Evolutionary conservation across 2,329 filamentous ascomycete species (phyloP).

Genomic region (Sclerotinia trifoliorum): DNA sequence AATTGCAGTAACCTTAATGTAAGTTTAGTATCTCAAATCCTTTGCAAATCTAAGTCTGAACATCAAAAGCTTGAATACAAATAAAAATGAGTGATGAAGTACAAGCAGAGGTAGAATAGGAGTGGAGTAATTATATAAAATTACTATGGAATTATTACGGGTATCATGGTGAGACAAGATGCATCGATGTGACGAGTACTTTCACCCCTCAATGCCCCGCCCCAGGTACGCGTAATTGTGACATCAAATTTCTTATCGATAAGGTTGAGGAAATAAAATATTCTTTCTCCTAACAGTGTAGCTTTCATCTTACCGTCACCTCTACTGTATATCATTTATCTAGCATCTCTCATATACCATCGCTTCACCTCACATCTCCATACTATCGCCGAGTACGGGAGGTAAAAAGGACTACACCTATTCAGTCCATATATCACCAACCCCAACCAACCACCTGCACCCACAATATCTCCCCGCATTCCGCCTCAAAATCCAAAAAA

Average conservation of each 20-base stretch:
- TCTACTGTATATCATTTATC: not conserved
- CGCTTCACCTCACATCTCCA: not conserved
- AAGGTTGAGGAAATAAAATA: slow-evolving; percentile 6
- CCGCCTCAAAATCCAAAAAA: not conserved
- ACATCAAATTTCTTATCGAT: slow-evolving; percentile 12
- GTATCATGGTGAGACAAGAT: not conserved
- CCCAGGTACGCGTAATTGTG: not conserved
- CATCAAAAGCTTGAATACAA: not conserved
- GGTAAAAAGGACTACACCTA: not conserved
- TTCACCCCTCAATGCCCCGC: slow-evolving; percentile 14
- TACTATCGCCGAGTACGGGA: not conserved
- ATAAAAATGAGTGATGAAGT: not conserved
- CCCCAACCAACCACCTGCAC: not conserved
- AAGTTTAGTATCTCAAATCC: not conserved
- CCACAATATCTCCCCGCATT: not conserved
- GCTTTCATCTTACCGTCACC: not conserved
- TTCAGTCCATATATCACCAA: not conserved
- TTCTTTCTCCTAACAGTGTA: not conserved
- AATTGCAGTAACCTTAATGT: not conserved
- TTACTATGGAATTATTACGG: not conserved
- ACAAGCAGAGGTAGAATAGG: not conserved
- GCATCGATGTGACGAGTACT: no score
- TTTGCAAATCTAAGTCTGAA: not conserved
- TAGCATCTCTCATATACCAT: not conserved
- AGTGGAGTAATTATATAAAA: not conserved